Conservation (phyloP, 805 yeast species). For the Metschnikowia dekortorum region DNA sequence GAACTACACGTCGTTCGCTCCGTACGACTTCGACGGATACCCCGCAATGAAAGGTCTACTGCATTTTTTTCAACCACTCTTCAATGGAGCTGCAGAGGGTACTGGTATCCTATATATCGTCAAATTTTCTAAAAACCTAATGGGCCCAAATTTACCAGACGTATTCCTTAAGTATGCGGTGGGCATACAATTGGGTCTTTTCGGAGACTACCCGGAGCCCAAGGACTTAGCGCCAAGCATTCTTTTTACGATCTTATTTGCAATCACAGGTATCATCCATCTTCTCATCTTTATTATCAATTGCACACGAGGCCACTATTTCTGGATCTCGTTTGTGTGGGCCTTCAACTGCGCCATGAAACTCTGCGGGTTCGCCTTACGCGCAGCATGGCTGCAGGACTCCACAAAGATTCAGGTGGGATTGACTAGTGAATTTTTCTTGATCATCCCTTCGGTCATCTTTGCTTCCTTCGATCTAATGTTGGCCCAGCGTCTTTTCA, state of each 20-base stretch:
- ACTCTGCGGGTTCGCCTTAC: conserved; percentile 14
- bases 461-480: conserved; percentile 19
- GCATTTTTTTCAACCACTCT: conserved; percentile 11
- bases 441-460: conserved; percentile 17
- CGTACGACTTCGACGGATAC: conserved; percentile 15
- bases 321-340: conserved; percentile 19
- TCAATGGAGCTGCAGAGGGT: conserved; percentile 14
- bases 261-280: conserved; percentile 14
- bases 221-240: conserved; percentile 18
- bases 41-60: conserved; percentile 16
- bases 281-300: conserved; percentile 15
- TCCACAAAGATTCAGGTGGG: conserved; percentile 14
- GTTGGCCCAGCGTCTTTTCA: conserved; percentile 22
- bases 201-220: conserved; percentile 18
- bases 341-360: conserved; percentile 13
- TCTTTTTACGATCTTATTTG: conserved; percentile 16
- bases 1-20: conserved; percentile 10
- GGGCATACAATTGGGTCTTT: conserved; percentile 15
- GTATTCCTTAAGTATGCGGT: conserved; percentile 13
- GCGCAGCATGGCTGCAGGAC: conserved; percentile 18
- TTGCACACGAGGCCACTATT: conserved; percentile 19
- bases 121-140: conserved; percentile 7
- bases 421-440: conserved; percentile 15
- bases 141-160: conserved; percentile 11
- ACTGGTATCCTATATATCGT: conserved; percentile 13